Conservation (phyloP, 306 rosid genomes). For the Fragaria vesca region DNA sequence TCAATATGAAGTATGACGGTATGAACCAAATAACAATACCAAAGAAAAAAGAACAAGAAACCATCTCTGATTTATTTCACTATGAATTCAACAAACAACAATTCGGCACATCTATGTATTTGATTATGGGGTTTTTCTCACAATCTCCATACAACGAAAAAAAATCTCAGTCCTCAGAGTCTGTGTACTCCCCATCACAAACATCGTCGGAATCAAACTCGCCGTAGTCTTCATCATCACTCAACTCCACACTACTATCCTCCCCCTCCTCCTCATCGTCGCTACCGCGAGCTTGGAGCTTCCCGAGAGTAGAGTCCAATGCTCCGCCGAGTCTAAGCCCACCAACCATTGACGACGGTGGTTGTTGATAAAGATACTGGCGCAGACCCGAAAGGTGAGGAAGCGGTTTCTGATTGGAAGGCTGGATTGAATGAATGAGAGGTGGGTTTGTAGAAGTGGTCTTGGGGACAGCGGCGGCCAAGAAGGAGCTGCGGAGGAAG, state of each 20-base stretch:
- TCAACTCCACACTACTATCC: not conserved
- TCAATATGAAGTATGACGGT: not conserved
- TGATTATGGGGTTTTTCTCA: not conserved
- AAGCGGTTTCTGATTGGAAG: constrained; percentile 2
- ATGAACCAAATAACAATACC: not conserved
- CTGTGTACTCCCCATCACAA: not conserved
- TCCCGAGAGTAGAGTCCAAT: not conserved
- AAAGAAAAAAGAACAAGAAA: not conserved
- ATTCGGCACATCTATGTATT: not conserved
- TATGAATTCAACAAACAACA: not conserved
- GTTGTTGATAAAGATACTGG: not conserved
- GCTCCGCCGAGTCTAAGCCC: not conserved
- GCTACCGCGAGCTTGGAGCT: not conserved
- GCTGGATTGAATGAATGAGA: not conserved
- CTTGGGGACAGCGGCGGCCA: constrained; percentile 8
- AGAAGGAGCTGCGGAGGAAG: constrained; percentile 20
- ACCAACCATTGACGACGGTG: not conserved
- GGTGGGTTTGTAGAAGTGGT: constrained; percentile 4
- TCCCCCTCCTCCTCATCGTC: not conserved
- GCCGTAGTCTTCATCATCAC: not conserved
- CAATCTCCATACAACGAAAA: not conserved
- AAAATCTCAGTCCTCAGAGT: not conserved
- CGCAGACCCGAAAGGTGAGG: constrained; percentile 13
- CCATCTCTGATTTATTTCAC: not conserved
- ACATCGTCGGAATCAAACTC: not conserved